A percentile compares a stretch with the other conserved stretches of the same genome.
Evolutionary conservation across 306 rosid species (phyloP).

Genomic region (Trifolium dubium): DNA sequence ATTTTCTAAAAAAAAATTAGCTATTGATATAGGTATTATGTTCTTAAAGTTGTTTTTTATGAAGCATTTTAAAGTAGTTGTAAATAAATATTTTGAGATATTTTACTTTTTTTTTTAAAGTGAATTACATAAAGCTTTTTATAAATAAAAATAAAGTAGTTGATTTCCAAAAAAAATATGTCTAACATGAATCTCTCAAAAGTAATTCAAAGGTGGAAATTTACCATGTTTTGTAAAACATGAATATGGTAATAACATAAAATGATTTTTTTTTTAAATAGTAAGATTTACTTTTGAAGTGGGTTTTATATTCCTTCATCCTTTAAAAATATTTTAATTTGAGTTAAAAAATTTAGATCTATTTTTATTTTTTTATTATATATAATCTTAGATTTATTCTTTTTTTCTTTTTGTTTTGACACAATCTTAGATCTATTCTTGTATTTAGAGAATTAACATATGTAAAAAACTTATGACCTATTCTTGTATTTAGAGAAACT

Average conservation of each 20-base stretch:
- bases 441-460: not conserved
- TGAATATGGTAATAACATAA: too few species aligned
- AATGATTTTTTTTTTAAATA: not conserved
- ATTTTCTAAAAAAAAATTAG: not conserved
- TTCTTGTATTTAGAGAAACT: not conserved
- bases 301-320: too few species aligned
- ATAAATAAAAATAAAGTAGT: not conserved
- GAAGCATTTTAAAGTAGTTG: not conserved
- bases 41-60: not conserved
- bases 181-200: too few species aligned
- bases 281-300: too few species aligned
- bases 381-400: too few species aligned
- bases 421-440: constrained; percentile 5
- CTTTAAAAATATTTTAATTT: not conserved
- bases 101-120: not conserved
- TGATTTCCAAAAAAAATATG: not conserved
- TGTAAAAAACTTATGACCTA: not conserved
- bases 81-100: not conserved
- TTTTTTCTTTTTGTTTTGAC: too few species aligned
- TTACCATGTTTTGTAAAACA: too few species aligned
- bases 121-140: not conserved
- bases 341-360: not conserved
- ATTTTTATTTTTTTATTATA: not conserved
- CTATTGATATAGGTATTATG: not conserved
- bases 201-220: too few species aligned